Evolutionary conservation across 2,329 filamentous ascomycete genomes (phyloP), one percentile per base, ranked within the genome.

Genomic region (Cladosporium oxysporum): DNA sequence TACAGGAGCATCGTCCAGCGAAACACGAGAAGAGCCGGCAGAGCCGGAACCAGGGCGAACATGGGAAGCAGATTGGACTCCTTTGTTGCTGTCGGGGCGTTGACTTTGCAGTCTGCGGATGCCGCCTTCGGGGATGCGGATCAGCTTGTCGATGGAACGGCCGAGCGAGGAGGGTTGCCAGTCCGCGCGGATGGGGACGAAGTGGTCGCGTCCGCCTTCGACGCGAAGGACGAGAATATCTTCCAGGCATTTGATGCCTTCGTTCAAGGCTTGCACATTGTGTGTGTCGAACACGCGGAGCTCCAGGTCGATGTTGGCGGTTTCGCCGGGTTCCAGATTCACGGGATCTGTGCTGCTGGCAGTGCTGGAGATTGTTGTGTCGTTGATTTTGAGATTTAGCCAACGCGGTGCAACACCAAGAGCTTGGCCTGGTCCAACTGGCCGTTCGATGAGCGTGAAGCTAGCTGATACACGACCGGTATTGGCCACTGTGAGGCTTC

Each of bases 151-250:
- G n/a, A 99, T 85, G 0, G 91, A 93, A 44, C 92, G 88, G 0
- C 91, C 92, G 58, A 98, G 91, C 71, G 89, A 91, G 0, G 92
- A 92, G 10, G 91, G 90, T 3, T 90, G 81, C 94, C 95, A 99
- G 1, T 80, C 82, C 0, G 87, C 95, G 28, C 86, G 88, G 0
- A 97, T 83, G 0, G 93, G 90, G 47, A 99, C 87, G 75, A 99
- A 99, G 75, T 98, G 91, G 72, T 99, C 95, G 58, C 93, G 86
- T 0, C 96, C 96, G 62, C 90, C 87, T 12, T 88, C 84, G 5
- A 99, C 91, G 0, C 93, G 88, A 10, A 99, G 83, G 1, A 99
- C 90, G 8, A 99, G 82, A 3, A 99, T 89, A 69, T 98, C 93
- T 68, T 98, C 94, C 0, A 99, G 81, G 8, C 81, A 81, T 4